Base-by-base conservation (phyloP, 2,329 filamentous ascomycete genomes). In the Clarireedia sp. region DNA sequence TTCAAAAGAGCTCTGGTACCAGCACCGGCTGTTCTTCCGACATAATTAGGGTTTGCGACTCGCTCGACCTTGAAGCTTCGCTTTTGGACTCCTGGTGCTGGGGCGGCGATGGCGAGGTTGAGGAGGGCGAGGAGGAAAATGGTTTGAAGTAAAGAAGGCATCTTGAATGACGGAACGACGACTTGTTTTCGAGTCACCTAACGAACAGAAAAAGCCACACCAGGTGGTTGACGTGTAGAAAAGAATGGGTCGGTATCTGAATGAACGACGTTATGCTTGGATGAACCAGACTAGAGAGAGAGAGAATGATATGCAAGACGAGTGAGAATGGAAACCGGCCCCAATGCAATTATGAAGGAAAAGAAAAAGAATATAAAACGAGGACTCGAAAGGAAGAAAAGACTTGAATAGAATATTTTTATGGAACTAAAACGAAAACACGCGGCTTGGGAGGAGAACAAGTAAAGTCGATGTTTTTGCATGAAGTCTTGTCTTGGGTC, bases 1-100 rank as follows among this genome's bases (percentile, higher is more conserved):
- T 81, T 87, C 50, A 78, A 71, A 62, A 91, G 75, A 50, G 85
- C 83, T 54, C 65, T 69, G 0, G 65, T 67, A 40, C 66, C 67
- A 24, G 65, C 65, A 44, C 65, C 66, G 10, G 61, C 53, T 3
- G 62, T 48, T 41, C 65, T 56, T 17, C 63, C 57, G 46, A 57
- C 73, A 66, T 82, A 82, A 55, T 74, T 73, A n/a, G 72, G 72
- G 49, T 70, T 70, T 16, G 60, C 51, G 12, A 66, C 59, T 53
- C 67, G 64, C 45, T 64, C 62, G 41, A 69, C 64, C 45, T 66
- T 68, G 60, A 70, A 70, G 57, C 62, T 64, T 52, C 67, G 62
- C 47, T 67, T 68, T 51, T 66, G 59, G 14, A 63, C 46, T 62
- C 82, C 83, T 51, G 29, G 29, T 8, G 26, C 26, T 37, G 83